Evolutionary conservation across 164 flowering plant species (phyloP).

Genomic region (Santalum album): DNA sequence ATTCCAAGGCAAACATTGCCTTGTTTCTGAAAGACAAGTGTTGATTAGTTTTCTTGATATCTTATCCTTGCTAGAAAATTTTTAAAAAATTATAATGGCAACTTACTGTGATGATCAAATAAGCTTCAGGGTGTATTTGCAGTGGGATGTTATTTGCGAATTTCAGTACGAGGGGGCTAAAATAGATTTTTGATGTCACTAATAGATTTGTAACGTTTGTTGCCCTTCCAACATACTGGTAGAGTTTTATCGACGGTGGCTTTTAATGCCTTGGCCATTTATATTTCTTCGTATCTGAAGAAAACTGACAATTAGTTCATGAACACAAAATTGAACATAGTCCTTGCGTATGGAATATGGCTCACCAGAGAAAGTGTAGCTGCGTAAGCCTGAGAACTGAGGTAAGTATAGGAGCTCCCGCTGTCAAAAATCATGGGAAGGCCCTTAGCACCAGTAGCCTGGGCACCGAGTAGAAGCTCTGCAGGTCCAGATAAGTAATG

Average conservation of each 20-base stretch:
- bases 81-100: too few species aligned
- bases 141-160: conserved; percentile 46
- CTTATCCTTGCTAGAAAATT: too few species aligned
- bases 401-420: conserved; percentile 65
- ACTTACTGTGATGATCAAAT: conserved; percentile 71
- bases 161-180: conserved; percentile 45
- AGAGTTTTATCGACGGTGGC: conserved; percentile 46
- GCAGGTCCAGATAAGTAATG: conserved; percentile 48
- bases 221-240: conserved; percentile 84
- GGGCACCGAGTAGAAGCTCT: conserved; percentile 30
- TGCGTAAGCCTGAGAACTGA: conserved; percentile 32
- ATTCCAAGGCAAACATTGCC: conserved; percentile 93
- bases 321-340: background rate
- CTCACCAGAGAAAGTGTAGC: conserved; percentile 35
- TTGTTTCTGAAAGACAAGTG: conserved; percentile 27
- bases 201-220: conserved; percentile 47
- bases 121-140: conserved; percentile 62
- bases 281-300: conserved; percentile 50
- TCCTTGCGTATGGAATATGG: background rate
- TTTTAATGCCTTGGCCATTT: conserved; percentile 42
- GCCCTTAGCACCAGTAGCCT: conserved; percentile 30
- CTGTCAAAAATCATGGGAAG: conserved; percentile 46
- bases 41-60: too few species aligned
- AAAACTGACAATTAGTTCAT: background rate
- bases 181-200: conserved; percentile 46